Percentiles rank a stretch among this genome's conserved stretches.
These are phyloP conservation scores for Corchorus capsularis DNA, from an alignment of 345 rosid species.

Conservation along the genomic window DNA sequence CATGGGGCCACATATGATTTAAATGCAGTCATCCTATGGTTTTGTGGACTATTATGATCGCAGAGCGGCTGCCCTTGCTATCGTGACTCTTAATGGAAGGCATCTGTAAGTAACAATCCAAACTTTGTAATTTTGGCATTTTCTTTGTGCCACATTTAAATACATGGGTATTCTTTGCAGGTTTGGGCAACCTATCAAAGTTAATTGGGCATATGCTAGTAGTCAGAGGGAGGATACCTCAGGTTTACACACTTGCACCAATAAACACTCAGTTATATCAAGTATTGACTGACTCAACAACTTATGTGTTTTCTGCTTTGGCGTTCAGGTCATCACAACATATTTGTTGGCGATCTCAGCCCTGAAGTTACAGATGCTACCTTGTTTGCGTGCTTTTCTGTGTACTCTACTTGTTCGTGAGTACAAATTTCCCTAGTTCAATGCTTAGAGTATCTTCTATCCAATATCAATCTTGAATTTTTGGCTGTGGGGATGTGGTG, in stretches of 20 bases:
- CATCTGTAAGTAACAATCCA: conserved; percentile 58
- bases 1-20: conserved; percentile 13
- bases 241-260: conserved; percentile 41
- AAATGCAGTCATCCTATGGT: conserved; percentile 83
- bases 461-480: neutral
- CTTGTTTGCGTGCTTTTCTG: conserved; percentile 73
- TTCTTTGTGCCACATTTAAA: conserved; percentile 14
- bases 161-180: conserved; percentile 41
- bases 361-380: conserved; percentile 93
- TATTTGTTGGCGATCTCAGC: conserved; percentile 94
- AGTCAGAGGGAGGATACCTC: conserved; percentile 99
- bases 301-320: conserved; percentile 14
- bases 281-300: neutral
- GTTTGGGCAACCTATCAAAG: conserved; percentile 96
- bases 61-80: conserved; percentile 81
- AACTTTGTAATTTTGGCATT: neutral
- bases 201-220: conserved; percentile 96
- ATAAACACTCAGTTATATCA: neutral
- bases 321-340: conserved; percentile 69
- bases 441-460: neutral
- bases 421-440: conserved; percentile 26
- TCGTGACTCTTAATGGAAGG: conserved; percentile 79
- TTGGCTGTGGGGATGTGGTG: neutral
- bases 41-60: conserved; percentile 93
- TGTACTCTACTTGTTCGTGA: conserved; percentile 78